These are phyloP conservation scores for Ophidiomyces ophidiicola DNA, from an alignment of 2,329 filamentous ascomycete genomes.

Conservation along the genomic window DNA sequence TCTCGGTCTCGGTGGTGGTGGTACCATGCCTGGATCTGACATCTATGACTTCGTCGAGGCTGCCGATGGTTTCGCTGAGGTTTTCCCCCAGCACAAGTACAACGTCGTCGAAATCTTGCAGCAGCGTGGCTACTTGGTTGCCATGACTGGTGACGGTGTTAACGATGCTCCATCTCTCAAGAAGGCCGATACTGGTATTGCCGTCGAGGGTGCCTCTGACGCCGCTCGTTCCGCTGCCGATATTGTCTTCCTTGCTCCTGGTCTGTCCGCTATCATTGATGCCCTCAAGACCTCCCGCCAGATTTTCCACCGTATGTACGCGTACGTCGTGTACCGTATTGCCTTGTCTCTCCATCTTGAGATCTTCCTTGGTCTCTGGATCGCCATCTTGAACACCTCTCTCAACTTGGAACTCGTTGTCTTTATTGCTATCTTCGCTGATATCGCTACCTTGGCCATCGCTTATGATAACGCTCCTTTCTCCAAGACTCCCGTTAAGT, in stretches of 20 bases:
- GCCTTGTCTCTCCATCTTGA: conserved; percentile 82
- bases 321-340: conserved; percentile 91
- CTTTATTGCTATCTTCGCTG: conserved; percentile 89
- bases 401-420: conserved; percentile 80
- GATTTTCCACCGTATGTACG: conserved; percentile 95
- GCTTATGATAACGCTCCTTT: conserved; percentile 87
- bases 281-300: conserved; percentile 85
- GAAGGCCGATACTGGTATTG: conserved; percentile 94
- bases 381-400: conserved; percentile 71
- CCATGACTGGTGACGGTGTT: conserved; percentile 93
- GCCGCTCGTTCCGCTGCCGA: conserved; percentile 83
- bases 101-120: conserved; percentile 87
- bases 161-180: conserved; percentile 88
- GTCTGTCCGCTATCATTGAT: conserved; percentile 84
- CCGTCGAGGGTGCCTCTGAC: conserved; percentile 82
- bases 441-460: conserved; percentile 83
- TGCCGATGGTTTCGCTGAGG: conserved; percentile 87
- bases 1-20: conserved; percentile 76
- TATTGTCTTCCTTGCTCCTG: conserved; percentile 85
- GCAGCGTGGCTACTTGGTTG: conserved; percentile 84
- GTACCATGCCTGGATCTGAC: conserved; percentile 86
- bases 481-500: conserved; percentile 78
- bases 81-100: conserved; percentile 93
- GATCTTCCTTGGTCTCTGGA: conserved; percentile 85
- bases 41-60: conserved; percentile 93